Evolutionary conservation across 768 basidiomycete genomes (phyloP).

Genomic region (Russula lepida): DNA sequence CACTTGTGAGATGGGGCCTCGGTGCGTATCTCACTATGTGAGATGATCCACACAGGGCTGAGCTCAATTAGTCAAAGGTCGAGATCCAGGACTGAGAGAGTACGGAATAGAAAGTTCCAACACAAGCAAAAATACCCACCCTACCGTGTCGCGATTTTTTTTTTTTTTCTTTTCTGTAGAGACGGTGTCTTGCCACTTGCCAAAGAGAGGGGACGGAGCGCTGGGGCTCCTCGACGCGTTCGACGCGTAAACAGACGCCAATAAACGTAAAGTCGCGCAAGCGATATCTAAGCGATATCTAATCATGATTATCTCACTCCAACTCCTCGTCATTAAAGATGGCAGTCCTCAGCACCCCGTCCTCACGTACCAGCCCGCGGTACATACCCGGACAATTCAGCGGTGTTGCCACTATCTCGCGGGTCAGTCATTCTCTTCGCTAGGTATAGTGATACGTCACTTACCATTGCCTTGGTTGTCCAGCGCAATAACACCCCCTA

Average conservation of each 20-base stretch:
- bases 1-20: not conserved
- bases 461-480: conserved; percentile 63
- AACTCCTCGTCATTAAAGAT: conserved; percentile 64
- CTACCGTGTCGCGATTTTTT: not conserved
- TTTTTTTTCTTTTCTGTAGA: too few species aligned
- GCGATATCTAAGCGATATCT: not conserved
- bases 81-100: not conserved
- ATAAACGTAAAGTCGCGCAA: not conserved
- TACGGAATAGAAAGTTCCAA: not conserved
- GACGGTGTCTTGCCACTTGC: conserved; percentile 13
- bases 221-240: too few species aligned
- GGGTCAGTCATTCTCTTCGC: not conserved
- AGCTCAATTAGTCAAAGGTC: not conserved
- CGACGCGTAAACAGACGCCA: conserved; percentile 8
- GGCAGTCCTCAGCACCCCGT: conserved; percentile 65
- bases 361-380: conserved; percentile 59
- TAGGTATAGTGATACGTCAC: conserved; percentile 16
- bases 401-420: conserved; percentile 52
- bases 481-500: conserved; percentile 69
- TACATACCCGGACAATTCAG: conserved; percentile 80
- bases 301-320: not conserved
- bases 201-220: not conserved
- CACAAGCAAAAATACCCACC: not conserved
- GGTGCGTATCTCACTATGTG: not conserved
- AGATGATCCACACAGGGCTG: not conserved